phyloP scores from a whole-genome alignment of 352 stramenopile species.

The Globisporangium polare region DNA sequence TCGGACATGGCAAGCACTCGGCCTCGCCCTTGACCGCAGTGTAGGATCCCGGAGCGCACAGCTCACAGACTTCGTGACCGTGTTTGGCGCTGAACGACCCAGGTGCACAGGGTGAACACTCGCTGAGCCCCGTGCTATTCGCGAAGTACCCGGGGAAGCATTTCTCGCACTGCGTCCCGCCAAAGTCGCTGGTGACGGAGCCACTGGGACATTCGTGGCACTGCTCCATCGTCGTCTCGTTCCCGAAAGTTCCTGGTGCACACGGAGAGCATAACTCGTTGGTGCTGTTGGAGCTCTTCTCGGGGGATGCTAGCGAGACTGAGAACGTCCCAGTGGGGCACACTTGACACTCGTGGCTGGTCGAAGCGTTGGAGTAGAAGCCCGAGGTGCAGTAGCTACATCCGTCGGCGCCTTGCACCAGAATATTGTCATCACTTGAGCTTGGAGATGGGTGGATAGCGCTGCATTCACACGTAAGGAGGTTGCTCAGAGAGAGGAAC shows the following conservation, averaged over 20 bases:
- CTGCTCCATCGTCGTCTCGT: constrained; percentile 20
- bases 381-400: constrained; percentile 35
- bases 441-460: constrained; percentile 14
- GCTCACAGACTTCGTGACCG: constrained; percentile 23
- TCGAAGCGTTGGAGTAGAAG: constrained; percentile 45
- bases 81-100: constrained; percentile 29
- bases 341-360: constrained; percentile 29
- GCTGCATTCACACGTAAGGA: constrained; percentile 36
- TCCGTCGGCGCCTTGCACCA: constrained; percentile 12
- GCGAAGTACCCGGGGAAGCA: constrained; percentile 27
- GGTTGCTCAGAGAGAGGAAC: not conserved
- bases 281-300: not conserved
- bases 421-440: not conserved
- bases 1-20: constrained; percentile 42
- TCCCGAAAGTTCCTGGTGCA: constrained; percentile 39
- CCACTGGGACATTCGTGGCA: constrained; percentile 35
- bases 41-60: constrained; percentile 29
- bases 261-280: constrained; percentile 31
- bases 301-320: not conserved
- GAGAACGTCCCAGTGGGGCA: constrained; percentile 33
- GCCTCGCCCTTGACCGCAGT: constrained; percentile 31
- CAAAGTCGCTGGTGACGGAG: constrained; percentile 8
- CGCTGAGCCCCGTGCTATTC: constrained; percentile 19
- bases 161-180: constrained; percentile 14
- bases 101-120: constrained; percentile 37